Evolutionary conservation across 2,329 filamentous ascomycete genomes (phyloP).

Genomic region (Xylaria sp.): DNA sequence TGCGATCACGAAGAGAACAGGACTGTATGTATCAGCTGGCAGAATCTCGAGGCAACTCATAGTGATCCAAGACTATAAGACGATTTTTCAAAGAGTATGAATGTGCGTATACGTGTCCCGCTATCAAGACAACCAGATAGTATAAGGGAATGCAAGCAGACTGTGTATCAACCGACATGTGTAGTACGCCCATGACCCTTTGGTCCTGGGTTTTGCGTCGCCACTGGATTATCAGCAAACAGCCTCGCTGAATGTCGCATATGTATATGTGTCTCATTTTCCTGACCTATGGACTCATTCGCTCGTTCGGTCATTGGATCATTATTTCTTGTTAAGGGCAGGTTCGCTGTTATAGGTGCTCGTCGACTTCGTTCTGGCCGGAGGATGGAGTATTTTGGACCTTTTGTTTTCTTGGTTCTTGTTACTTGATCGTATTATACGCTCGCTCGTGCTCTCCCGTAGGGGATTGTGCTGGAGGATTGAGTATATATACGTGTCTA

Average conservation of each 20-base stretch:
- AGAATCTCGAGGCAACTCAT: background rate
- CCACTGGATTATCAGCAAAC: background rate
- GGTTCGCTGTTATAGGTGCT: background rate
- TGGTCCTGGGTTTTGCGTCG: background rate
- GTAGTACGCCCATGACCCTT: background rate
- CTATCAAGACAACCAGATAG: background rate
- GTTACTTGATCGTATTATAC: background rate
- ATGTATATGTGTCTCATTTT: background rate
- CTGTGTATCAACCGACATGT: background rate
- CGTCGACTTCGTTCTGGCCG: background rate
- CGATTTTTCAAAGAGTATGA: background rate
- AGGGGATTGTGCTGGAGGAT: too few relatives aligned
- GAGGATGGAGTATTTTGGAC: too few relatives aligned
- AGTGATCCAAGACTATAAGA: background rate
- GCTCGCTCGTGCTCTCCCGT: background rate
- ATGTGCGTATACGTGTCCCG: too few relatives aligned
- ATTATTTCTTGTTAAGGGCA: background rate
- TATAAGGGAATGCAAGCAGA: background rate
- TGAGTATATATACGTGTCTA: too few relatives aligned
- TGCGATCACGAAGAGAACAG: background rate
- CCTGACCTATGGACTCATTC: too few relatives aligned
- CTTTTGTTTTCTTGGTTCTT: too few relatives aligned
- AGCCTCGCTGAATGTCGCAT: background rate
- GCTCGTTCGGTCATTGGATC: background rate
- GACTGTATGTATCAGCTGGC: background rate